phyloP scores from a whole-genome alignment of 2,329 filamentous ascomycete genomes.

The Xenoacremonium recifei region DNA sequence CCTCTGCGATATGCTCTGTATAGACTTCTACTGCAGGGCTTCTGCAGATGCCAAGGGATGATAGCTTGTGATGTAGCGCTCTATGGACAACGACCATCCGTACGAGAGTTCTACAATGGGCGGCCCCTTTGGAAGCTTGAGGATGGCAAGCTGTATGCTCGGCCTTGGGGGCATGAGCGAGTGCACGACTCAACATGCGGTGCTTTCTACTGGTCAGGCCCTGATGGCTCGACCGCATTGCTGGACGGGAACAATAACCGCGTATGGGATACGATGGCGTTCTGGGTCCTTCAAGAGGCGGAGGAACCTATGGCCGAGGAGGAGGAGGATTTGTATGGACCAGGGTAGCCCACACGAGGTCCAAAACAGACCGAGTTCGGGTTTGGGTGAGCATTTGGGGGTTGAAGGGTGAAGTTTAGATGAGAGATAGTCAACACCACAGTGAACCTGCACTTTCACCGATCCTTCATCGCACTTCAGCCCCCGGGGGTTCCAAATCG shows the following conservation, averaged over 20 bases:
- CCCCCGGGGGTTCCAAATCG: no score
- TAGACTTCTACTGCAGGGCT: constrained; percentile 2
- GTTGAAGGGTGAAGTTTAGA: no score
- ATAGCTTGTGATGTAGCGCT: constrained; percentile 1
- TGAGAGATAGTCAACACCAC: no score
- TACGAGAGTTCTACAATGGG: constrained; percentile 1
- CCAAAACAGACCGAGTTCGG: no score
- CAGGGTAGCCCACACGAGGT: no score
- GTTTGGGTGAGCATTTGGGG: no score
- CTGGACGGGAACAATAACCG: not conserved
- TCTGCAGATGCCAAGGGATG: constrained; percentile 2
- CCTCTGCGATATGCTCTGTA: constrained; percentile 4
- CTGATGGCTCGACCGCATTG: constrained; percentile 3
- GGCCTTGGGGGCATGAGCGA: constrained; percentile 1
- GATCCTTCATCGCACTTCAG: no score
- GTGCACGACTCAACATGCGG: not conserved
- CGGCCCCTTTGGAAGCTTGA: constrained; percentile 4
- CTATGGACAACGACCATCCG: not conserved
- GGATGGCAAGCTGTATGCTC: not conserved
- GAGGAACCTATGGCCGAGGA: no score
- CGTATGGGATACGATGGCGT: constrained; percentile 1
- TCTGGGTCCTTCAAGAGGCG: no score
- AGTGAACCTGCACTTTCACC: no score
- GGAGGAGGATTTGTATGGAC: no score
- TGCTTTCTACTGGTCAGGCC: constrained; percentile 1